phyloP scores from a whole-genome alignment of 331 rosid species.

The Cydonia oblonga region DNA sequence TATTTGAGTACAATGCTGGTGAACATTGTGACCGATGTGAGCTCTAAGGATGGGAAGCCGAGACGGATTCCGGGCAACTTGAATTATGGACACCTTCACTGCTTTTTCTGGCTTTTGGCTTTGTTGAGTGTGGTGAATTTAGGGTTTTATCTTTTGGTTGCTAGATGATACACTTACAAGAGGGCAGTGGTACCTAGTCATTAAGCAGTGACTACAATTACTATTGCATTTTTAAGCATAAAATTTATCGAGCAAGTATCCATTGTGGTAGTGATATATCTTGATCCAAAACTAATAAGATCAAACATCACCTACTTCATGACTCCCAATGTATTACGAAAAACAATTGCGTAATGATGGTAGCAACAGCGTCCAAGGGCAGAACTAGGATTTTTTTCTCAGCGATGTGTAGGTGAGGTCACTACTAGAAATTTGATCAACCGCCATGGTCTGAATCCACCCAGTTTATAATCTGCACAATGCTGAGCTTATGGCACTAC shows the following conservation, averaged over 20 bases:
- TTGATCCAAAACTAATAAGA: neutral
- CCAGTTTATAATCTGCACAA: no score
- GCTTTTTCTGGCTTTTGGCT: conserved; percentile 8
- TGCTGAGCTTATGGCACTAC: neutral
- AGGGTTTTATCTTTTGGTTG: conserved; percentile 4
- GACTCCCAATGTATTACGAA: neutral
- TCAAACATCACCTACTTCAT: neutral
- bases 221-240: neutral
- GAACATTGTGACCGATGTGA: neutral
- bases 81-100: conserved; percentile 11
- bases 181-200: neutral
- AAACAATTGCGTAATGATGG: neutral
- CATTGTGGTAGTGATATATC: neutral
- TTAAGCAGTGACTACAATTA: neutral
- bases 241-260: neutral
- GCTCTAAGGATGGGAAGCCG: neutral
- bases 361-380: neutral
- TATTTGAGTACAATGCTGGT: conserved; percentile 7
- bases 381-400: no score
- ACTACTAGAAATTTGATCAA: no score
- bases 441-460: neutral
- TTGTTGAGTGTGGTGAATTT: conserved; percentile 1
- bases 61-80: conserved; percentile 5
- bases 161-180: conserved; percentile 8
- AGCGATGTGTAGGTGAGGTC: neutral